Evolutionary conservation across 2,329 filamentous ascomycete species (phyloP), one percentile per base, ranked within the genome.

Genomic region (Cladosporium austrohemisphaericum): DNA sequence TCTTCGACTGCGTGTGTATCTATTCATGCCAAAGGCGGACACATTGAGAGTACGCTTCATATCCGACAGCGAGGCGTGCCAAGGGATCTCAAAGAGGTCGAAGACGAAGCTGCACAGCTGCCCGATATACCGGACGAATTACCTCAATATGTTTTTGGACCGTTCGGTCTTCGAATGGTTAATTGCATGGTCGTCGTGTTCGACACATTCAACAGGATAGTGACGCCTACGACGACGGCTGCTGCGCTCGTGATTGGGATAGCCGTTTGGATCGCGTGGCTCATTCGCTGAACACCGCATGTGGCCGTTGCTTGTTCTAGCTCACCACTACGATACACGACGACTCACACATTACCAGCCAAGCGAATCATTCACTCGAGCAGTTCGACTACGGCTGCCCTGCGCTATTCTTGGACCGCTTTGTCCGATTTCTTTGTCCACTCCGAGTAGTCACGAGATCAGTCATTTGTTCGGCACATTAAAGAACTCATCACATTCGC

Each of bases 1-100:
- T 62, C 62, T 11, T 46, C 53, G 6, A 65, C 61, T 2, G 60
- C 62, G 41, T 63, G 61, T 31, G 55, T 65, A 9, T 58, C 60
- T 3, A 16, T 65, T 10, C 58, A 64, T 20, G 51, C 56, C 38
- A 11, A 59, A 56, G 33, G 44, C 54, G 40, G 54, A 7, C 8
- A 49, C 56, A 14, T 47, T 60, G 40, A 52, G 51, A 26, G 41
- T 38, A 25, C 45, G 60, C 20, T 51, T 18, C 47, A 29, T n/a
- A 14, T 19, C 10, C 35, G 47, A 43, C 20, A 51, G 22, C 51
- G 61, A 16, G 63, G 63, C 6, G 44, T 57, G 11, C 41, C 47
- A 11, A 53, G 50, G 22, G 49, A 46, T 6, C 35, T 60, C 4
- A 49, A 49, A 25, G 53, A 55, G 18, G 23, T 60, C n/a, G 32